Evolutionary conservation across 306 rosid species (phyloP).

Genomic region (Vigna angularis): DNA sequence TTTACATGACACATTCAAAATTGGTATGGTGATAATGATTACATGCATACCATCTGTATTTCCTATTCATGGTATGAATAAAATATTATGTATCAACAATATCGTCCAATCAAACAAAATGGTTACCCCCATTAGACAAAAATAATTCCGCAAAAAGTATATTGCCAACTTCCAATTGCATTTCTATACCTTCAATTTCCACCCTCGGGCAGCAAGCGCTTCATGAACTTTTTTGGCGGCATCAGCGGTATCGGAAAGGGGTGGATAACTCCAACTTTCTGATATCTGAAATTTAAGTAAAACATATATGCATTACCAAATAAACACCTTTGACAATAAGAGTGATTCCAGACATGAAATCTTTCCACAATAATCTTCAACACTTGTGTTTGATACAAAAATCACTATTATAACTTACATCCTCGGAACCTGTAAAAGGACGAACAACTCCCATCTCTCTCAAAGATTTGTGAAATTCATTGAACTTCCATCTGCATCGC

Average conservation of each 20-base stretch:
- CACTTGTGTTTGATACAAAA: slow-evolving; percentile 5
- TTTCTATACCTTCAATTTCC: slow-evolving; percentile 78
- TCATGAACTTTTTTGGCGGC: slow-evolving; percentile 80
- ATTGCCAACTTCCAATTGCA: slow-evolving; percentile 23
- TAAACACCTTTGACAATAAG: slow-evolving; percentile 12
- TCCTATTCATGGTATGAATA: slow-evolving; percentile 40
- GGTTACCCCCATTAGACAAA: not conserved
- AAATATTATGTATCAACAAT: slow-evolving; percentile 22
- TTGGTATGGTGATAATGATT: slow-evolving; percentile 45
- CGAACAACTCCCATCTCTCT: slow-evolving; percentile 79
- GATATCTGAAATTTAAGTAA: slow-evolving; percentile 63
- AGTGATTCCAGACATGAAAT: slow-evolving; percentile 13
- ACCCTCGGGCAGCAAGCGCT: slow-evolving; percentile 84
- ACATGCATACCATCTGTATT: slow-evolving; percentile 29
- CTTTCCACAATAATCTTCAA: slow-evolving; percentile 36
- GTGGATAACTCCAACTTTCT: slow-evolving; percentile 99
- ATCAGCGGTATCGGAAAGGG: slow-evolving; percentile 83
- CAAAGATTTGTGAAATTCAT: slow-evolving; percentile 78
- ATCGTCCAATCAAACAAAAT: slow-evolving; percentile 25
- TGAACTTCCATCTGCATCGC: slow-evolving; percentile 87
- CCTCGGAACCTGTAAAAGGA: slow-evolving; percentile 91
- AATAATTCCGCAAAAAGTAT: slow-evolving; percentile 1
- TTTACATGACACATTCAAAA: slow-evolving; percentile 44
- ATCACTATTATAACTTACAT: slow-evolving; percentile 61
- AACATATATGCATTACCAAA: slow-evolving; percentile 22